A percentile compares a stretch with the other conserved stretches of the same genome.
phyloP scores from a whole-genome alignment of 78 protist species.

The slime mould (Dictyostelium discoideum) region DNA sequence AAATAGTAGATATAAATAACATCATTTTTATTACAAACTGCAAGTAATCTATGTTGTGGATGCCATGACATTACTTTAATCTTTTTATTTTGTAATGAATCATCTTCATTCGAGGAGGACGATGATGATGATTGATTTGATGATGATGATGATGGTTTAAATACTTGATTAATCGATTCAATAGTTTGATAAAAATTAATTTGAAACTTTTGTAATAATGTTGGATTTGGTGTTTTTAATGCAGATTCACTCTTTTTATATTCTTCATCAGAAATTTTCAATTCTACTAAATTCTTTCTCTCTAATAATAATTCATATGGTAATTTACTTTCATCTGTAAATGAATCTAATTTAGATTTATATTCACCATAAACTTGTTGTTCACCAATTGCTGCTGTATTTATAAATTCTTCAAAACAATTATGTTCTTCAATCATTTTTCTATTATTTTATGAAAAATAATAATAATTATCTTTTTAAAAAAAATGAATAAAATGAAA shows the following conservation, averaged over 20 bases:
- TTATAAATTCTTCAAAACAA: conserved; percentile 29
- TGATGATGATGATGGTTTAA: not conserved
- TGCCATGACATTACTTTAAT: conserved; percentile 57
- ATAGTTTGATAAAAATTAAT: not conserved
- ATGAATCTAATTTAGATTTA: conserved; percentile 23
- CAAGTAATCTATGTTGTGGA: conserved; percentile 54
- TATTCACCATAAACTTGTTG: conserved; percentile 54
- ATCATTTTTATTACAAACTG: conserved; percentile 49
- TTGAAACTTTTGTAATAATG: not conserved
- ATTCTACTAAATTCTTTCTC: conserved; percentile 25
- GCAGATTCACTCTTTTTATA: not conserved
- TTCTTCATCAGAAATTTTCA: conserved; percentile 11
- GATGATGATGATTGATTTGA: not conserved
- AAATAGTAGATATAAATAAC: conserved; percentile 29
- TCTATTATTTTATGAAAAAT: too few relatives aligned
- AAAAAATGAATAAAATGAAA: not conserved
- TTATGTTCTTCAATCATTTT: conserved; percentile 37
- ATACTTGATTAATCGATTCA: not conserved
- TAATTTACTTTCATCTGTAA: conserved; percentile 20
- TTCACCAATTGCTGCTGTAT: not conserved
- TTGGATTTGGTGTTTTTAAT: conserved; percentile 27
- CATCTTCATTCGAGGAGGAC: not conserved
- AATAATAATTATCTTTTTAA: not conserved
- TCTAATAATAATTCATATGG: conserved; percentile 73
- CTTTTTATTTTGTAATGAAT: not conserved